Evolutionary conservation across 73 alveolate genomes (phyloP).

Genomic region (Paramecium tetraurelia): DNA sequence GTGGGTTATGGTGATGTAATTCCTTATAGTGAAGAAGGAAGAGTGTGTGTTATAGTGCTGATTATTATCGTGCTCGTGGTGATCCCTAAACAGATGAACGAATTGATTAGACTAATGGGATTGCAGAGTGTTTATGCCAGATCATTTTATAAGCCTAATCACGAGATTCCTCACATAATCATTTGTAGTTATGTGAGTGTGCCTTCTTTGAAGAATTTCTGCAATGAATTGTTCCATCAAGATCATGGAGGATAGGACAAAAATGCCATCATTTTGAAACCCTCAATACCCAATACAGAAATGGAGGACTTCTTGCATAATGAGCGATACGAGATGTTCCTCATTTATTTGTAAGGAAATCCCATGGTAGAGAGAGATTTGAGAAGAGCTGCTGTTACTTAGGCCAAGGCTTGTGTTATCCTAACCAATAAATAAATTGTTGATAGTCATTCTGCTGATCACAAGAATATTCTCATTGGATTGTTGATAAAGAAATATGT

Average conservation of each 20-base stretch:
- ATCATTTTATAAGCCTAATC: conserved; percentile 83
- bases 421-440: conserved; percentile 88
- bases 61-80: conserved; percentile 78
- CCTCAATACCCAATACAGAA: conserved; percentile 86
- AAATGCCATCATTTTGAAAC: conserved; percentile 90
- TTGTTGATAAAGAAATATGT: conserved; percentile 88
- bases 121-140: conserved; percentile 90
- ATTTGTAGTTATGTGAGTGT: conserved; percentile 88
- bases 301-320: conserved; percentile 88
- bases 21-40: conserved; percentile 89
- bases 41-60: conserved; percentile 79
- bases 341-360: conserved; percentile 85
- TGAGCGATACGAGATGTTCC: conserved; percentile 82
- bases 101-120: conserved; percentile 88
- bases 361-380: conserved; percentile 71
- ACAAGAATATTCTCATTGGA: conserved; percentile 88
- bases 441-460: conserved; percentile 93
- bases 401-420: conserved; percentile 86
- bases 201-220: conserved; percentile 83
- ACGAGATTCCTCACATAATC: conserved; percentile 93
- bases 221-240: conserved; percentile 92
- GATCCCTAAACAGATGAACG: conserved; percentile 91
- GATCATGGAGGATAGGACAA: conserved; percentile 95
- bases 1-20: conserved; percentile 97
- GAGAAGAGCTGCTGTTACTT: conserved; percentile 83